Evolutionary conservation across 1,284 basidiomycete genomes (phyloP).

Genomic region (Cutaneotrichosporon sp.): DNA sequence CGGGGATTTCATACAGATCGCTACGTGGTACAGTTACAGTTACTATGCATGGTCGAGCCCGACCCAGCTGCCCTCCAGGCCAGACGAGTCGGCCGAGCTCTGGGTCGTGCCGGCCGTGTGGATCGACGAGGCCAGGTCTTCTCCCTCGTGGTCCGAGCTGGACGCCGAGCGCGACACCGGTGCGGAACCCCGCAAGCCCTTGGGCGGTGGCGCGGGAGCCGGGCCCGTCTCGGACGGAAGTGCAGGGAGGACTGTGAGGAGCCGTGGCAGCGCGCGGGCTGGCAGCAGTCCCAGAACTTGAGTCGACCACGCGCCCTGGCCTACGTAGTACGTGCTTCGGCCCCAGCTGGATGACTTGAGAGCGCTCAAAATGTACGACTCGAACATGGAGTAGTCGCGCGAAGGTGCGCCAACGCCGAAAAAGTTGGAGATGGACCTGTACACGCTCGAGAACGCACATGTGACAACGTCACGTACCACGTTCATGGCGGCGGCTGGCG

Average conservation of each 20-base stretch:
- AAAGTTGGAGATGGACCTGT: constrained; percentile 13
- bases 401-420: constrained; percentile 30
- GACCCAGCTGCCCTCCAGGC: constrained; percentile 40
- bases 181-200: constrained; percentile 2
- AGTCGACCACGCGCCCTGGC: constrained; percentile 32
- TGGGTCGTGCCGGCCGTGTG: constrained; percentile 31
- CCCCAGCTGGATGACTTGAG: constrained; percentile 19
- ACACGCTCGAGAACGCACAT: not conserved
- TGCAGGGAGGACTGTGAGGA: constrained; percentile 23
- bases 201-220: constrained; percentile 11
- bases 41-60: constrained; percentile 6
- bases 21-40: not conserved
- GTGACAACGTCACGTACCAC: constrained; percentile 33
- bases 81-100: constrained; percentile 20
- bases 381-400: constrained; percentile 33
- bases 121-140: constrained; percentile 38
- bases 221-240: constrained; percentile 32
- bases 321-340: constrained; percentile 21
- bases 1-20: not conserved
- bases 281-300: constrained; percentile 26
- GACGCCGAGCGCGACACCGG: constrained; percentile 17
- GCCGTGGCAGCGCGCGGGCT: constrained; percentile 17
- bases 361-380: constrained; percentile 28
- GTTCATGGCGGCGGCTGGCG: constrained; percentile 23
- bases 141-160: constrained; percentile 37